Base-by-base conservation (phyloP, 2,329 filamentous ascomycete genomes). In the Diaporthe australafricana region DNA sequence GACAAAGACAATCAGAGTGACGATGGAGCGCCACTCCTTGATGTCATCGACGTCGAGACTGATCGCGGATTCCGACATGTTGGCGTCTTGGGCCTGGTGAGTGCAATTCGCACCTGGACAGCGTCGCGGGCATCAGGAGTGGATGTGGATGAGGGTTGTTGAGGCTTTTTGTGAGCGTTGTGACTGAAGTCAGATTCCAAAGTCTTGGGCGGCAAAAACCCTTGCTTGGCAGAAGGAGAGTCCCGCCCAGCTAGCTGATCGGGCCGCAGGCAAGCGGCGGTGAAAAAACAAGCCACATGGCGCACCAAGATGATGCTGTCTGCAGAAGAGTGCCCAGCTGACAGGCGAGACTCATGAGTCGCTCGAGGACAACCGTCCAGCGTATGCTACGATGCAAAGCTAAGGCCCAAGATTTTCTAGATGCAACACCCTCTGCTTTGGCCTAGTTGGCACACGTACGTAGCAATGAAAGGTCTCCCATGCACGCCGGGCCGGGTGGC, bases 1-100 rank as follows among this genome's bases (percentile, higher is more conserved):
- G 42, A 93, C 83, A 76, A 94, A 94, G 55, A 91, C 87, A 68
- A 94, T 82, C 42, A 94, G 84, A 0, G 91, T 93, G 70, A 94
- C 81, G 63, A 94, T 93, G 20, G 92, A 93, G 63, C 88, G 85
- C 92, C 91, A 94, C 71, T 88, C 80, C 69, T 80, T 87, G 76
- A 94, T 93, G 75, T 86, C 81, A 60, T 79, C 79, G 32, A 88
- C 90, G 74, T 90, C 83, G 14, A 87, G 78, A 69, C 81, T 78
- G 71, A 71, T 72, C 16, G 55, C 35, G 32, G 47, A 42, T 45
- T 67, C 53, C 6, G 65, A 62, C 72, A 73, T 73, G 20, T n/a
- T 68, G 50, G 65, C n/a, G 57, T 65, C 56, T 32, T 40, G n/a
- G 32, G 67, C 67, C 55, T 60, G 45, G 20, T 11, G 27, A 30